Conservation (phyloP, 164 flowering plant species). For the Stephania japonica region DNA sequence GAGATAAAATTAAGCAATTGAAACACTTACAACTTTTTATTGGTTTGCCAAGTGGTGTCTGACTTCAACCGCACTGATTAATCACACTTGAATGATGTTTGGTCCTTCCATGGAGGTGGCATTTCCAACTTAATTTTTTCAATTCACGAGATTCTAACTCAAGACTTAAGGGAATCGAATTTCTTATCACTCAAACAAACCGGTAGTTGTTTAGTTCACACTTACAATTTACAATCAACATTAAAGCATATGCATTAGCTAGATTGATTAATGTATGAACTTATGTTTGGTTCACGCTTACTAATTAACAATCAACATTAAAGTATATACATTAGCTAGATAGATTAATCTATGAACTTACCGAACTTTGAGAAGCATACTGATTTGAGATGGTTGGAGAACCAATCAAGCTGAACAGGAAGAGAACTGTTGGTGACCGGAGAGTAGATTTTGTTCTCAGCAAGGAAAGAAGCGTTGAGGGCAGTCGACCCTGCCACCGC, state of each 20-base stretch:
- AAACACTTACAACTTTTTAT: not conserved
- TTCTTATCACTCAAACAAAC: not conserved
- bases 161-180: too few relatives aligned
- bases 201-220: too few relatives aligned
- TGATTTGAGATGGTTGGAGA: constrained; percentile 13
- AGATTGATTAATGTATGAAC: too few relatives aligned
- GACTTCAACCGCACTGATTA: not conserved
- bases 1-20: not conserved
- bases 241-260: too few relatives aligned
- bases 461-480: constrained; percentile 5
- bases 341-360: not conserved
- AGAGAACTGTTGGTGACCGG: constrained; percentile 18
- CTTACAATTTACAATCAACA: too few relatives aligned
- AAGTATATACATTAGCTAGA: too few relatives aligned
- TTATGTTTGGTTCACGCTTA: not conserved
- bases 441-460: not conserved
- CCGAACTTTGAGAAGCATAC: constrained; percentile 4
- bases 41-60: not conserved
- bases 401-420: constrained; percentile 17
- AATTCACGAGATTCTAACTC: too few relatives aligned
- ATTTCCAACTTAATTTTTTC: not conserved
- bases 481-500: constrained; percentile 32
- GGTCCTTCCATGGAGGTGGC: not conserved
- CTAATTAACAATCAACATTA: not conserved
- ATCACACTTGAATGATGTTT: too few relatives aligned